Evolutionary conservation across 2,329 filamentous ascomycete species (phyloP).

Genomic region (Aphanocladium album): DNA sequence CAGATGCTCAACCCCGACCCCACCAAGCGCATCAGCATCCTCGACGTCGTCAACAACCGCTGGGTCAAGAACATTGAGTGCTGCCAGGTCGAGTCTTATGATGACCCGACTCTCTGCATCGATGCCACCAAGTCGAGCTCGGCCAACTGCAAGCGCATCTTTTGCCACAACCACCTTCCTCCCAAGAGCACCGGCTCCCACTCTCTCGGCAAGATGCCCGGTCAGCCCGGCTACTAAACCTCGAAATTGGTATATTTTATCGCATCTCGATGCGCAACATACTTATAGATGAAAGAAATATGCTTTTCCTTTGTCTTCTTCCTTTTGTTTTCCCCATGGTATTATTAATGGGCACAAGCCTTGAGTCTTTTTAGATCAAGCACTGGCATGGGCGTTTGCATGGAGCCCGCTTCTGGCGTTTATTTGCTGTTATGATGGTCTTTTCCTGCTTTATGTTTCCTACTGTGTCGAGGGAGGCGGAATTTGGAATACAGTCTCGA

Average conservation of each 20-base stretch:
- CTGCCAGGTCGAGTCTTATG: constrained; percentile 68
- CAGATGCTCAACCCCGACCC: constrained; percentile 82
- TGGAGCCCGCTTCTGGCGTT: not conserved
- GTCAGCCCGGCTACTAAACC: constrained; percentile 47
- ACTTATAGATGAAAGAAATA: not conserved
- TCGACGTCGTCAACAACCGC: constrained; percentile 63
- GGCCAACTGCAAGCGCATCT: constrained; percentile 45
- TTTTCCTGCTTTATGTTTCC: not conserved
- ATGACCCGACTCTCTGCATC: constrained; percentile 56
- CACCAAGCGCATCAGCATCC: constrained; percentile 61
- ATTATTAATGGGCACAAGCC: constrained; percentile 3
- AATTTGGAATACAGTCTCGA: not conserved
- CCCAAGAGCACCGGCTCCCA: constrained; percentile 40
- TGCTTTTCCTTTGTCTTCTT: constrained; percentile 9
- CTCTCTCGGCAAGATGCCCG: constrained; percentile 52
- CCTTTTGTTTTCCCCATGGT: not conserved
- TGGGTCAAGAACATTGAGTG: constrained; percentile 73
- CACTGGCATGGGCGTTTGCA: constrained; percentile 2
- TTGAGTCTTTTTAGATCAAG: constrained; percentile 7
- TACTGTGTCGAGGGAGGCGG: not conserved
- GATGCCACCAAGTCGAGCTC: constrained; percentile 56
- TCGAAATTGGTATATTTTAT: not conserved
- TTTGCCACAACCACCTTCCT: constrained; percentile 55
- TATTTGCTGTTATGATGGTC: not conserved
- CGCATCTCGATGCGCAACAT: not conserved